These are phyloP conservation scores for Cronartium quercuum DNA, from an alignment of 1,284 basidiomycete species.

Conservation along the genomic window DNA sequence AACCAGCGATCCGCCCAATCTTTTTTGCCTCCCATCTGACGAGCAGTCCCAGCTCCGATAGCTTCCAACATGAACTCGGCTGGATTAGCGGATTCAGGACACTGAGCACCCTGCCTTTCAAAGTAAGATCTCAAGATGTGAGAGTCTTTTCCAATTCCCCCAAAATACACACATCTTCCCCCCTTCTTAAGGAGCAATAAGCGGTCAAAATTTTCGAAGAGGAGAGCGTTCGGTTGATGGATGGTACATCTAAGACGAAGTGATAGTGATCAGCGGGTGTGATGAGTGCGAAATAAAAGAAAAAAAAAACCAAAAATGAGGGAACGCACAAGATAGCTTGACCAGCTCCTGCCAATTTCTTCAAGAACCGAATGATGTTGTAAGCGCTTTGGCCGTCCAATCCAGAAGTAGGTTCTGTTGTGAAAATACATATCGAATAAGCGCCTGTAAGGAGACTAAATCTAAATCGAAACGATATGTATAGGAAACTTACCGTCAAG, in stretches of 20 bases:
- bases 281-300: no score
- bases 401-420: slow-evolving; percentile 59
- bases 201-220: slow-evolving; percentile 59
- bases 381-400: slow-evolving; percentile 82
- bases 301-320: slow-evolving; percentile 60
- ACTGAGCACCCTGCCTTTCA: slow-evolving; percentile 54
- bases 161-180: slow-evolving; percentile 46
- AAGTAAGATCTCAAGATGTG: slow-evolving; percentile 56
- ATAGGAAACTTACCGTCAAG: slow-evolving; percentile 43
- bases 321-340: slow-evolving; percentile 63
- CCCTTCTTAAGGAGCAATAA: slow-evolving; percentile 54
- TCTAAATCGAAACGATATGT: slow-evolving; percentile 17
- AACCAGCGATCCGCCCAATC: slow-evolving; percentile 73
- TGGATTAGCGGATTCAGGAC: slow-evolving; percentile 55
- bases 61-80: slow-evolving; percentile 53
- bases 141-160: slow-evolving; percentile 49
- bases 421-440: no score
- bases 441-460: slow-evolving; percentile 14
- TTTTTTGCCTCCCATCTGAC: slow-evolving; percentile 57
- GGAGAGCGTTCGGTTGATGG: slow-evolving; percentile 64
- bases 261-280: neutral
- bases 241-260: slow-evolving; percentile 49
- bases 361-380: slow-evolving; percentile 72
- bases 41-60: slow-evolving; percentile 67
- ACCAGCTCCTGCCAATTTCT: slow-evolving; percentile 72